Base-by-base conservation (phyloP, 441 rosid species). In the Eutrema salsugineum region DNA sequence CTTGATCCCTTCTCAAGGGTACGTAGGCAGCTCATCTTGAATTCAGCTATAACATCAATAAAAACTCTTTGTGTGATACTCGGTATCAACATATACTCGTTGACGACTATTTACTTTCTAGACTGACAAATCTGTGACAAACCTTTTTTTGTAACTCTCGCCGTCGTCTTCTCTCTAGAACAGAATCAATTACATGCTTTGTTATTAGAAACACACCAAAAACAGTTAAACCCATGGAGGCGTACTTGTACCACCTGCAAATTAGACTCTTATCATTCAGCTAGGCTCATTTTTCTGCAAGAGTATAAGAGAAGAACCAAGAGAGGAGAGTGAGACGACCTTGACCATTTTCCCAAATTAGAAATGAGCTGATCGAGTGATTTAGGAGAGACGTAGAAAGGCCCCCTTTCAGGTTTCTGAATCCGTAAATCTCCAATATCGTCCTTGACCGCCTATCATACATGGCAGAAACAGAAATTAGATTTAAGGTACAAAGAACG, bases 311-410 rank as follows among this genome's bases (percentile, higher is more conserved):
- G 8, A 17, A 44, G 43, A 49, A 39, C 30, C 27, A 54, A 15
- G 46, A 16, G 55, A 53, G 20, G 28, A 49, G 39, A 22, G 10
- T 30, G 36, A 61, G 30, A 47, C 22, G 36, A 94, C 99, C 97
- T 92, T 57, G 94, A 93, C 97, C 97, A 92, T 77, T 90, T 92
- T 60, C 97, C 99, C 78, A 94, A 87, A 81, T 92, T 85, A 58
- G 89, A 87, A 81, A 90, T 82, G 65, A 92, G 94, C 72, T 94
- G 91, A 77, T 92, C 97, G 44, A 94, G 86, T 71, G 90, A 77
- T 73, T 85, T 92, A 14, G 96, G 93, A 69, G 96, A 83, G 36
- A 92, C 91, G 72, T 94, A 94, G 81, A 91, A 94, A 43, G 99
- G 99, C 58, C 97, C 98, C 67, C 84, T 88, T 51, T 86, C 88